Evolutionary conservation across 75 land plant genomes (phyloP), one percentile per base, ranked within the genome.

Genomic region (Sequoiadendron giganteum): DNA sequence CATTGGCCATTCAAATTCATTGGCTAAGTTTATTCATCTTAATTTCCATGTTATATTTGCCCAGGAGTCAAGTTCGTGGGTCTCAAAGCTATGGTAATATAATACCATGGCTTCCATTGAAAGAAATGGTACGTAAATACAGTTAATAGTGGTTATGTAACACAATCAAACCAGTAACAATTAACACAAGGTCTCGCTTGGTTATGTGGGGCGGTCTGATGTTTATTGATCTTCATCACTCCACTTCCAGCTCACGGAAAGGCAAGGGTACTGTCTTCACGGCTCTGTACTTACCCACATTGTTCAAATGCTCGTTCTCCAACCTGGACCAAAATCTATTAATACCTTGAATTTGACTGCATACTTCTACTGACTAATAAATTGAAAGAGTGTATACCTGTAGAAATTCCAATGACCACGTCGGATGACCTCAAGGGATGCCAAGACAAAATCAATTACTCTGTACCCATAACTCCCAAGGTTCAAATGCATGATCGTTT

Each of bases 341-440:
- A 83, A 25, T 40, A 30, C 47, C 34, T 15, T 43, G 11, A 21
- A 85, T 85, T 54, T 18, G 21, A 14, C 10, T 15, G n/a, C 11
- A 10, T 49, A 49, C 11, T 49, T 11, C 11, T 11, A 49, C 43
- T 3, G 11, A 84, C 43, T 42, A 39, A 36, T 13, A 13, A 32
- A 40, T 10, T 40, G 48, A 42, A 28, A 42, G 39, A 4, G 5
- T 77, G 6, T 43, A 72, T 91, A 96, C 99, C 99, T 96, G 89
- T 96, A 97, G 87, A 92, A 97, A 78, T 97, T 97, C 99, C 99
- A 97, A 68, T 96, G 96, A 13, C 99, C 99, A 18, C 99, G 93
- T 14, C 99, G 90, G 47, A 97, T 89, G 13, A 97, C 91, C 88
- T 97, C 99, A 14, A 97, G 52, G 9, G 94, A 94, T 87, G 99